Conservation (phyloP, 208 protist species). For the Acanthamoeba royreba region DNA sequence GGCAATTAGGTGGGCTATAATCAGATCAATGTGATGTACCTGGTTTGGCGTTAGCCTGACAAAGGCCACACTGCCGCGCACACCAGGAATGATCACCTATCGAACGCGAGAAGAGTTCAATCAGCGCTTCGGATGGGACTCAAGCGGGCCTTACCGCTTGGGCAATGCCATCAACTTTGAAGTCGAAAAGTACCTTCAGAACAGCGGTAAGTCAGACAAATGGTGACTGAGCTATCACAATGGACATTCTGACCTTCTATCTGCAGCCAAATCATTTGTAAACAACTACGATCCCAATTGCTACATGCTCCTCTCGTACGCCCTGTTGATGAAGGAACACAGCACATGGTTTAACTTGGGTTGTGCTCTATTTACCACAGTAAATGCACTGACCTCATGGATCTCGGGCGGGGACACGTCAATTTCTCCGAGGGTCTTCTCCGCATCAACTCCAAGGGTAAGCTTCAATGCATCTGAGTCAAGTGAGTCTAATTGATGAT, state of each 20-base stretch:
- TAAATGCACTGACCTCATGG: constrained; percentile 38
- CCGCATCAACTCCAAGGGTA: background rate
- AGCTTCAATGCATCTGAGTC: background rate
- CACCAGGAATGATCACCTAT: constrained; percentile 38
- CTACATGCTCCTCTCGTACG: constrained; percentile 40
- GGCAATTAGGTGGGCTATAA: background rate
- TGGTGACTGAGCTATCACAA: background rate
- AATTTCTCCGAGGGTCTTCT: constrained; percentile 30
- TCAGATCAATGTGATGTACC: background rate
- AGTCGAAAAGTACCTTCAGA: background rate
- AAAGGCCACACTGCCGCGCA: background rate
- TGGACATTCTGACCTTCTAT: background rate
- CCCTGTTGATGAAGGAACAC: background rate
- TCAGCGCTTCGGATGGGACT: constrained; percentile 15
- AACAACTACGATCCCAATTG: constrained; percentile 32
- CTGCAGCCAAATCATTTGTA: background rate
- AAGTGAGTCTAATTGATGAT: background rate
- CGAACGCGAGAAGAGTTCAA: constrained; percentile 39
- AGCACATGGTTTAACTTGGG: background rate
- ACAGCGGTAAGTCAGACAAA: background rate
- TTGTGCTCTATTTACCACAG: background rate
- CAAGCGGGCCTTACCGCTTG: background rate
- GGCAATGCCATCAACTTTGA: constrained; percentile 39
- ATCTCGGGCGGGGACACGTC: background rate
- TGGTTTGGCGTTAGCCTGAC: no score